These are phyloP conservation scores for Didymella lethalis DNA, from an alignment of 2,329 filamentous ascomycete genomes.

Conservation along the genomic window DNA sequence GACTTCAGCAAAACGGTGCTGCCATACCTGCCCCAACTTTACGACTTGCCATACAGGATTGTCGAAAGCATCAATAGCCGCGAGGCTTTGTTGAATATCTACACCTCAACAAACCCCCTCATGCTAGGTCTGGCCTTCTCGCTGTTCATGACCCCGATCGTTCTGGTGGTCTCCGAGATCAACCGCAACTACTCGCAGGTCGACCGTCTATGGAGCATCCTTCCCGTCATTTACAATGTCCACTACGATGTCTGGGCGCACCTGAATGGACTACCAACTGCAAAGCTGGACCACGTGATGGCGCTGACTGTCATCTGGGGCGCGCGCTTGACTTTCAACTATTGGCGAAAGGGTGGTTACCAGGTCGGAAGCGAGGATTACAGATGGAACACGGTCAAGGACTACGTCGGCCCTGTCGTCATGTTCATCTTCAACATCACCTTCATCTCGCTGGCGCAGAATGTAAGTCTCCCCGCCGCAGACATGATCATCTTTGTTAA, in stretches of 20 bases:
- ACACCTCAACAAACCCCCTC: conserved; percentile 85
- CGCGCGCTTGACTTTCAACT: conserved; percentile 93
- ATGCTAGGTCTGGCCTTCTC: conserved; percentile 77
- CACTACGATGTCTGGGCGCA: conserved; percentile 88
- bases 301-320: conserved; percentile 80
- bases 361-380: conserved; percentile 91
- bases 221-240: conserved; percentile 85
- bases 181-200: conserved; percentile 98
- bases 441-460: conserved; percentile 88
- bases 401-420: conserved; percentile 66
- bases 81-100: conserved; percentile 72
- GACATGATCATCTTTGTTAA: conserved; percentile 11
- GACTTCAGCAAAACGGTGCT: conserved; percentile 77
- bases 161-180: conserved; percentile 79
- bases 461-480: conserved; percentile 47
- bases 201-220: conserved; percentile 88
- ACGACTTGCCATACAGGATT: conserved; percentile 53
- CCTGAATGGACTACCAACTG: conserved; percentile 72
- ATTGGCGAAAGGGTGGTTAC: conserved; percentile 95
- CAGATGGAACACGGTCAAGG: conserved; percentile 81
- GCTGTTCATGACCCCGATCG: conserved; percentile 72
- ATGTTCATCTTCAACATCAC: conserved; percentile 87
- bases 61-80: conserved; percentile 66
- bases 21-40: conserved; percentile 76
- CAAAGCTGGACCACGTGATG: conserved; percentile 75